Percentiles rank a stretch among this genome's conserved stretches.
Evolutionary conservation across 2,329 filamentous ascomycete genomes (phyloP).

Genomic region (Stenocarpella maydis): DNA sequence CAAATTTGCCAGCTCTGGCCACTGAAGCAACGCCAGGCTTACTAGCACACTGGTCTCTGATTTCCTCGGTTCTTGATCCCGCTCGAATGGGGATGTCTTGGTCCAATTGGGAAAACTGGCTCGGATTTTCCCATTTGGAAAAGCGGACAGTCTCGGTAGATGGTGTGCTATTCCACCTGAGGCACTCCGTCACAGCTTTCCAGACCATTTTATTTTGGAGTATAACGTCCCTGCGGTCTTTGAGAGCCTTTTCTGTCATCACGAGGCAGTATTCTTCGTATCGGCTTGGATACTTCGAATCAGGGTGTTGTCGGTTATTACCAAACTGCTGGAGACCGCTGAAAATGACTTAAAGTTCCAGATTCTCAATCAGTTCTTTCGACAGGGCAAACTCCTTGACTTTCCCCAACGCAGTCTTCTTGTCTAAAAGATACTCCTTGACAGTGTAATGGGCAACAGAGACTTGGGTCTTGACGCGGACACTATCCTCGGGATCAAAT

Average conservation of each 20-base stretch:
- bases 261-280: conserved; percentile 26
- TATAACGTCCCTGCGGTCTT: neutral
- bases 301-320: no score
- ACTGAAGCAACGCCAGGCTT: conserved; percentile 10
- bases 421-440: conserved; percentile 26
- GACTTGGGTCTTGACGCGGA: neutral
- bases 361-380: neutral
- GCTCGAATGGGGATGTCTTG: conserved; percentile 1
- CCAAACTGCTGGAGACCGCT: conserved; percentile 7
- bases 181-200: neutral
- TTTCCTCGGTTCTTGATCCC: neutral
- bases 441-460: conserved; percentile 29
- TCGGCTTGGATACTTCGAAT: neutral
- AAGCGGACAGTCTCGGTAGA: neutral
- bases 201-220: neutral
- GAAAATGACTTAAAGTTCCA: conserved; percentile 26
- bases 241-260: conserved; percentile 20
- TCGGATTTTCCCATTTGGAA: neutral
- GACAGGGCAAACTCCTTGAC: conserved; percentile 10
- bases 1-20: neutral
- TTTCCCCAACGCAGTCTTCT: neutral
- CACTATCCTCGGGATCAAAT: neutral
- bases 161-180: conserved; percentile 1
- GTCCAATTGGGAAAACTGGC: neutral
- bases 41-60: conserved; percentile 5